These are phyloP conservation scores for Phaeosphaeriaceae sp. DNA, from an alignment of 2,329 filamentous ascomycete species.

Conservation along the genomic window DNA sequence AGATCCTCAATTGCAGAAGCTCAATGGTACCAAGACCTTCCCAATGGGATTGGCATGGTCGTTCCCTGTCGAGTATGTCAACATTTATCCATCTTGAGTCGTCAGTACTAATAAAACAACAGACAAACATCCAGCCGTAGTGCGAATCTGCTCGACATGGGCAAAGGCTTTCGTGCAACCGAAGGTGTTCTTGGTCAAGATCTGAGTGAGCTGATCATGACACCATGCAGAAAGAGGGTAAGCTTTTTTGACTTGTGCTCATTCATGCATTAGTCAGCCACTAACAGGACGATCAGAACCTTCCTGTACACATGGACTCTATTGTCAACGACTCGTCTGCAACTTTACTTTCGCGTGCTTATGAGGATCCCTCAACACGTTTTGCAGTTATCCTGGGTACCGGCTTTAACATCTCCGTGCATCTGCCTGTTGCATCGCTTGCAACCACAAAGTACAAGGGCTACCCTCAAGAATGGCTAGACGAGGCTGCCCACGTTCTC, in stretches of 20 bases:
- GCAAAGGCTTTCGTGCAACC: slow-evolving; percentile 68
- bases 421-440: slow-evolving; percentile 63
- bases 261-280: slow-evolving; percentile 5
- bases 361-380: slow-evolving; percentile 64
- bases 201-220: slow-evolving; percentile 64
- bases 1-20: slow-evolving; percentile 47
- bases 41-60: slow-evolving; percentile 70
- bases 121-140: slow-evolving; percentile 65
- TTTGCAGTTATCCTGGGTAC: slow-evolving; percentile 70
- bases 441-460: slow-evolving; percentile 62
- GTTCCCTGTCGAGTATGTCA: slow-evolving; percentile 64
- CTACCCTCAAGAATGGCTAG: slow-evolving; percentile 62
- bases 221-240: slow-evolving; percentile 60
- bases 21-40: slow-evolving; percentile 50
- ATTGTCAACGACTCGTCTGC: slow-evolving; percentile 70
- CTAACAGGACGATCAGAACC: slow-evolving; percentile 41
- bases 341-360: slow-evolving; percentile 66
- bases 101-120: slow-evolving; percentile 18
- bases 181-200: slow-evolving; percentile 65
- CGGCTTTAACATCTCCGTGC: slow-evolving; percentile 69
- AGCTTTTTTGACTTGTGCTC: slow-evolving; percentile 18
- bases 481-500: slow-evolving; percentile 65
- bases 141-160: slow-evolving; percentile 66
- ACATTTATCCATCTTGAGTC: not conserved
- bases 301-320: slow-evolving; percentile 66